Evolutionary conservation across 1,139 yeast species (phyloP).

Genomic region (Geotrichum bryndzae): DNA sequence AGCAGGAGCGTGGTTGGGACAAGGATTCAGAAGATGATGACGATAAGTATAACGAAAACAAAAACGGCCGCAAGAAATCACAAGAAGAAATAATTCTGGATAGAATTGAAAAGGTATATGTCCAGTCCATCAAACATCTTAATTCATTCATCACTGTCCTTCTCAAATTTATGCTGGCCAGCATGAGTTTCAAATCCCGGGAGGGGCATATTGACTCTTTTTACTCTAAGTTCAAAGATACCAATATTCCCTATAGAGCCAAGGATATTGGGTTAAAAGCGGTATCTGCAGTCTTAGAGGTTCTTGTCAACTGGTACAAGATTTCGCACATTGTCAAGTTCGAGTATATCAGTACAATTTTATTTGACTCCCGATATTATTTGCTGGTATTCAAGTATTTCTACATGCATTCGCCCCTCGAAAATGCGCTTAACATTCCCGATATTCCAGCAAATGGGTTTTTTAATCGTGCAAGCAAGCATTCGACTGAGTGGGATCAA

Average conservation of each 20-base stretch:
- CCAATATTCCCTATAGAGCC: conserved; percentile 40
- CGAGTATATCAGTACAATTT: conserved; percentile 63
- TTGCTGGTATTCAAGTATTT: conserved; percentile 40
- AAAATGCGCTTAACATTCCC: conserved; percentile 31
- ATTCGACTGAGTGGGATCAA: conserved; percentile 21
- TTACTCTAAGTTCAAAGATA: conserved; percentile 9
- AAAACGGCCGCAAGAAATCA: conserved; percentile 10
- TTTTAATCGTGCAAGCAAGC: conserved; percentile 41
- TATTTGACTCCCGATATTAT: conserved; percentile 68
- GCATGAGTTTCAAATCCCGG: conserved; percentile 21
- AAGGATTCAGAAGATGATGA: conserved; percentile 15
- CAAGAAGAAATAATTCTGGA: conserved; percentile 43
- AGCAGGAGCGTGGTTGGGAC: conserved; percentile 67
- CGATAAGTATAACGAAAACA: conserved; percentile 16
- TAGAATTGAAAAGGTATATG: conserved; percentile 59
- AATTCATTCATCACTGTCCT: conserved; percentile 60
- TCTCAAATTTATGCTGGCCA: conserved; percentile 55
- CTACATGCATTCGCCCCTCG: conserved; percentile 35
- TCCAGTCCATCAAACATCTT: conserved; percentile 46
- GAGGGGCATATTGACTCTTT: conserved; percentile 19
- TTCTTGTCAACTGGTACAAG: conserved; percentile 72
- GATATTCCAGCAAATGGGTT: conserved; percentile 41
- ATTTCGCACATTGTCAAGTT: conserved; percentile 68
- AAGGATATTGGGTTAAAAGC: conserved; percentile 65
- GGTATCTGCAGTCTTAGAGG: conserved; percentile 48